Base-by-base conservation (phyloP, 1,284 basidiomycete genomes). In the Boletus chippewaensis region DNA sequence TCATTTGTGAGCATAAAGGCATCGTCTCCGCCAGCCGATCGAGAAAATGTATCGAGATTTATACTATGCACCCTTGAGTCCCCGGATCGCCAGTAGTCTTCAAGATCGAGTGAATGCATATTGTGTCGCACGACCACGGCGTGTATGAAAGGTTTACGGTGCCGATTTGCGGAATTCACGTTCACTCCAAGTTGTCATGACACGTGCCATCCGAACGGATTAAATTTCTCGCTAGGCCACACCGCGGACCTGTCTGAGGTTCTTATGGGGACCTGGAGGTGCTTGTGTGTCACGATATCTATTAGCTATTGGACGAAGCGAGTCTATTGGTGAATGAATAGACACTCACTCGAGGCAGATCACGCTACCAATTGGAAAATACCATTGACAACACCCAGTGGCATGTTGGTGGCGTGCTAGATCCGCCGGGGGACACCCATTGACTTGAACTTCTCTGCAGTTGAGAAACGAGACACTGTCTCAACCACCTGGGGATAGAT, bases 231-330 rank as follows among this genome's bases (percentile, higher is more conserved):
- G 39, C 50, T 47, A 43, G 48, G 50, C 57, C n/a, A 15, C 40
- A 62, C 61, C 61, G 62, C 59, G 60, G 59, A 60, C 45, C 38
- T 50, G 28, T 50, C 39, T 50, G 54, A 39, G n/a, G 50, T 40
- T 48, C 39, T 49, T 59, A 49, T 26, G 49, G 54, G n/a, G 35
- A 48, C 41, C 32, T 40, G 46, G 39, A 49, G 24, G 46, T 44
- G 36, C 13, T 41, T 32, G 31, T 35, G 45, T 61, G 49, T 44
- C 49, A 34, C 50, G 42, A 43, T 55, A 49, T 28, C 31, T 43
- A 59, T 57, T 48, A 36, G 49, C 48, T 8, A 58, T 48, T 45
- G 40, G 47, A 45, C 24, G 47, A 45, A 56, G 45, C 31, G 36
- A 38, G 24, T 32, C 20, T 31, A 42, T 34, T 45, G 26, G 18